Conservation (phyloP, 1,284 basidiomycete species). For the Rhodofomes roseus region DNA sequence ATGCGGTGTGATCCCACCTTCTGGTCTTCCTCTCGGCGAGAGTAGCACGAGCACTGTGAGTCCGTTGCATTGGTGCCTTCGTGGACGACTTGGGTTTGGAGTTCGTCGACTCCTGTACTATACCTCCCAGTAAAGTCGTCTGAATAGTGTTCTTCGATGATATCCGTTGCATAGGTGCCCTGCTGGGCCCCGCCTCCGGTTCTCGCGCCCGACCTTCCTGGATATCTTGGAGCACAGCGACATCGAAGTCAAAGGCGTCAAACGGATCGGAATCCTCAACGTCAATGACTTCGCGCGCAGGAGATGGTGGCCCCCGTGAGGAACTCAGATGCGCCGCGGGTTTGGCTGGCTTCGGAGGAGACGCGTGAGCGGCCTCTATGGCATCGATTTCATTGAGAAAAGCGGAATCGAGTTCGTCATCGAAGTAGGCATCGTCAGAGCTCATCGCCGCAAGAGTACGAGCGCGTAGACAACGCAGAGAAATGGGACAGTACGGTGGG, state of each 20-base stretch:
- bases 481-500: not conserved
- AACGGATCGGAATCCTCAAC: constrained; percentile 45
- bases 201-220: constrained; percentile 35
- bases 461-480: not conserved
- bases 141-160: constrained; percentile 42
- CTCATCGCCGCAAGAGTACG: constrained; percentile 42
- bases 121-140: constrained; percentile 62
- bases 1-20: constrained; percentile 83
- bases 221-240: constrained; percentile 42
- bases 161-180: constrained; percentile 13
- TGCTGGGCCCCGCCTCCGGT: constrained; percentile 38
- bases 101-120: constrained; percentile 35
- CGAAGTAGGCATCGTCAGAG: constrained; percentile 63
- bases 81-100: constrained; percentile 24
- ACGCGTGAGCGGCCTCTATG: constrained; percentile 55
- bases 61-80: constrained; percentile 35
- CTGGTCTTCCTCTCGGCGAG: constrained; percentile 66
- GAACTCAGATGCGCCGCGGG: not conserved
- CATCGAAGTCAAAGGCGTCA: constrained; percentile 57
- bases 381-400: constrained; percentile 54
- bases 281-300: constrained; percentile 24
- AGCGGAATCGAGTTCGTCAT: constrained; percentile 52
- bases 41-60: constrained; percentile 36
- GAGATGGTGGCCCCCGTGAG: constrained; percentile 8
- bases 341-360: constrained; percentile 2